Evolutionary conservation across 2,329 filamentous ascomycete species (phyloP).

Genomic region (Colletotrichum musicola): DNA sequence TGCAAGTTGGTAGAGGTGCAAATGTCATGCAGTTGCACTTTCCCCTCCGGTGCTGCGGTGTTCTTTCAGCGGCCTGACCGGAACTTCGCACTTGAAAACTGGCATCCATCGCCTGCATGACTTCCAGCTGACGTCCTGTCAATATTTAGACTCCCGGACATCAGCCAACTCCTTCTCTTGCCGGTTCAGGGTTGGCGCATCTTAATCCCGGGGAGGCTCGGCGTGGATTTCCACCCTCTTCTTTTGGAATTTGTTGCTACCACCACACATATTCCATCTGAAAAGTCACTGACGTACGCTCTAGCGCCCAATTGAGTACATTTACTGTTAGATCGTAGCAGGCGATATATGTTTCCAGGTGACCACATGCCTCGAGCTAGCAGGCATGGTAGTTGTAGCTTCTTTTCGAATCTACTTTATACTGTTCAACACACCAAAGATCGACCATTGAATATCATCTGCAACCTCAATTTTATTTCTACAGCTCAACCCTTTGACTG

Average conservation of each 20-base stretch:
- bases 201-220: background rate
- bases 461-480: background rate
- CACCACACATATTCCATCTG: constrained; percentile 2
- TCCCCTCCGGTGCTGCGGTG: background rate
- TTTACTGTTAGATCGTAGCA: background rate
- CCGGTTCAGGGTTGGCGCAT: background rate
- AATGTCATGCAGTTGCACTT: background rate
- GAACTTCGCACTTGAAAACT: background rate
- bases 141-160: constrained; percentile 1
- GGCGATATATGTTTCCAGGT: background rate
- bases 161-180: background rate
- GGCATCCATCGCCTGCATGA: background rate
- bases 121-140: background rate
- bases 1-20: background rate
- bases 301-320: background rate
- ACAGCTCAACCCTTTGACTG: background rate
- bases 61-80: constrained; percentile 4
- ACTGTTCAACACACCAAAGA: background rate
- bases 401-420: background rate
- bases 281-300: background rate
- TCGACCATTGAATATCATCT: background rate
- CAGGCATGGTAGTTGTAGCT: background rate
- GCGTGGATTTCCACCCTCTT: background rate
- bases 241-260: background rate
- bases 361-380: background rate